A percentile compares a stretch with the other conserved stretches of the same genome.
These are phyloP conservation scores for Alternaria solani DNA, from an alignment of 2,329 filamentous ascomycete genomes.

Conservation along the genomic window DNA sequence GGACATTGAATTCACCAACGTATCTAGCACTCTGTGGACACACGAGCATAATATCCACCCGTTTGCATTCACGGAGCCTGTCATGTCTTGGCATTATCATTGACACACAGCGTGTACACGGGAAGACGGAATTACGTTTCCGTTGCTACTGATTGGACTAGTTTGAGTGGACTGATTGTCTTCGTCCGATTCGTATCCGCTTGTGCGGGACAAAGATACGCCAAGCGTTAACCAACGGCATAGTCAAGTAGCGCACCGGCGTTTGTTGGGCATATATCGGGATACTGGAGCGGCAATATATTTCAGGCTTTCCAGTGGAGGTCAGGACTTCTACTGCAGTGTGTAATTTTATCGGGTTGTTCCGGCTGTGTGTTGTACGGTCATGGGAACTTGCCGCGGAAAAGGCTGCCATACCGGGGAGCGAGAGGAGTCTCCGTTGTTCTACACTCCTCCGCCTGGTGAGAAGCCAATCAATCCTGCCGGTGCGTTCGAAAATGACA, in stretches of 20 bases:
- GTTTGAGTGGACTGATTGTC: neutral
- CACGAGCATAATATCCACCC: neutral
- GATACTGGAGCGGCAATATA: neutral
- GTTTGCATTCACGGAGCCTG: neutral
- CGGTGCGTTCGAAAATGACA: neutral
- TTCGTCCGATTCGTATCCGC: neutral
- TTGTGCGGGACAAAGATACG: neutral
- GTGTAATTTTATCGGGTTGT: neutral
- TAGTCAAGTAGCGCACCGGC: neutral
- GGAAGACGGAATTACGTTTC: neutral
- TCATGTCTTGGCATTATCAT: neutral
- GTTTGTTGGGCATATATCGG: conserved; percentile 1
- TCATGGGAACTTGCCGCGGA: neutral
- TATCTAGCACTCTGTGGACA: neutral
- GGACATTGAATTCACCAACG: neutral
- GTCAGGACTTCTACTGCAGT: neutral
- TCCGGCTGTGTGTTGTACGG: neutral
- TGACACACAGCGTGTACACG: neutral
- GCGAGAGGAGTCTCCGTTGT: conserved; percentile 1
- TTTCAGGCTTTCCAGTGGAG: neutral
- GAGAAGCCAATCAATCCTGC: neutral
- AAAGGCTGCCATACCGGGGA: neutral
- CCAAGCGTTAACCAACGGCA: neutral
- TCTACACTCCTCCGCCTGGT: conserved; percentile 12
- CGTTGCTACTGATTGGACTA: neutral